These are phyloP conservation scores for Backusella morwellensis DNA, from an alignment of 192 early-diverging fungal species.

Conservation along the genomic window DNA sequence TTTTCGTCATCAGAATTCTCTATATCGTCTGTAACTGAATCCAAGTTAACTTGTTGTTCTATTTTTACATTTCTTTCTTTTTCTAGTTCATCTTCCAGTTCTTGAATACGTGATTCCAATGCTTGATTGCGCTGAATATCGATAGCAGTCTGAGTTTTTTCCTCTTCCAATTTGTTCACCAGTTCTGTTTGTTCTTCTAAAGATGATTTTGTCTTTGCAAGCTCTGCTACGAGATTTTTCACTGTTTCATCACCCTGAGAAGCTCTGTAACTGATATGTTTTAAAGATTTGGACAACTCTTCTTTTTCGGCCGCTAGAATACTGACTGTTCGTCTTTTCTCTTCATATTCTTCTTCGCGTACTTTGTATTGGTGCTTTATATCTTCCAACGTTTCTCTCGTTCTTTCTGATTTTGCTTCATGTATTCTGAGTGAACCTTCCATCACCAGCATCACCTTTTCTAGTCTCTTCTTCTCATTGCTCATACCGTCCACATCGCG, in stretches of 20 bases:
- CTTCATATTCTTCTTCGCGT: slow-evolving; percentile 29
- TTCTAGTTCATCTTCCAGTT: not conserved
- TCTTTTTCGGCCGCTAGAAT: slow-evolving; percentile 14
- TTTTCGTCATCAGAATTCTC: not conserved
- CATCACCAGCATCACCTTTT: slow-evolving; percentile 21
- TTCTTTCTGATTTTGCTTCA: slow-evolving; percentile 20
- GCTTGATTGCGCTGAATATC: slow-evolving; percentile 8
- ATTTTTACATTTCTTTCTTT: not conserved
- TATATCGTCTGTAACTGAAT: not conserved
- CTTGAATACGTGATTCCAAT: not conserved
- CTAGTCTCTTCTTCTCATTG: slow-evolving; percentile 21
- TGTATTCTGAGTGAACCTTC: slow-evolving; percentile 22
- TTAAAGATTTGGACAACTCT: slow-evolving; percentile 1
- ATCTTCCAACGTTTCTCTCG: slow-evolving; percentile 20
- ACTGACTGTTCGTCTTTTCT: slow-evolving; percentile 9
- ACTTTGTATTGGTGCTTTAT: slow-evolving; percentile 23
- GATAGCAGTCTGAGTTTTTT: not conserved
- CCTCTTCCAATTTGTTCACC: slow-evolving; percentile 3
- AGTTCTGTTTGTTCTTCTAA: slow-evolving; percentile 6
- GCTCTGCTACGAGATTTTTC: slow-evolving; percentile 2
- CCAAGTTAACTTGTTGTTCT: not conserved
- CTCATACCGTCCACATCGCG: slow-evolving; percentile 25
- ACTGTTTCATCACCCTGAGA: slow-evolving; percentile 8
- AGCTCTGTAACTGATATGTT: slow-evolving; percentile 6
- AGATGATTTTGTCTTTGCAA: not conserved